Conservation (phyloP, 305 asterid species). For the Fraxinus ornus region DNA sequence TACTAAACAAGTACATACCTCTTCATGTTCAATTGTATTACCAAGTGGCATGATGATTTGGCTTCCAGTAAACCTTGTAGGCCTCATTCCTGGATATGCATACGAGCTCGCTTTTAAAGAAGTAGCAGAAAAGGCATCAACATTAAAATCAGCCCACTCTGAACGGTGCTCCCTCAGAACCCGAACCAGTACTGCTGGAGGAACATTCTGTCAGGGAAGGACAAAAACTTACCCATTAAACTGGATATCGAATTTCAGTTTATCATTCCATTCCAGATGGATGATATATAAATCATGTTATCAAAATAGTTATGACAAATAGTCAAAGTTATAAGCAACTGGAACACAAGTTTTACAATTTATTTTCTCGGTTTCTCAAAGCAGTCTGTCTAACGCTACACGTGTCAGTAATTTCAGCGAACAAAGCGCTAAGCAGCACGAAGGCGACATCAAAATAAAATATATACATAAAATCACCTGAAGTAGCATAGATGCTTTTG, state of each 20-base stretch:
- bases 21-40: slow-evolving; percentile 88
- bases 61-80: slow-evolving; percentile 83
- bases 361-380: background rate
- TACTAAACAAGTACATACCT: slow-evolving; percentile 41
- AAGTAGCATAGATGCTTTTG: slow-evolving; percentile 93
- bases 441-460: background rate
- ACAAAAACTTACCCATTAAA: background rate
- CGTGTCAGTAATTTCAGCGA: background rate
- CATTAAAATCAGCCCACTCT: slow-evolving; percentile 93
- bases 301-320: background rate
- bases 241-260: background rate
- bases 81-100: slow-evolving; percentile 76
- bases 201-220: slow-evolving; percentile 59
- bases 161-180: slow-evolving; percentile 91
- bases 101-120: slow-evolving; percentile 62
- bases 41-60: slow-evolving; percentile 93
- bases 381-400: background rate
- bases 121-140: slow-evolving; percentile 81
- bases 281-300: background rate
- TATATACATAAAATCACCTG: slow-evolving; percentile 43
- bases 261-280: background rate
- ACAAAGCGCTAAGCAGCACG: background rate
- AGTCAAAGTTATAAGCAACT: background rate
- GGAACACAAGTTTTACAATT: background rate
- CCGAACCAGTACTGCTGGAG: slow-evolving; percentile 81